phyloP scores from a whole-genome alignment of 192 early-diverging fungal species.

The Coemansia reversa region DNA sequence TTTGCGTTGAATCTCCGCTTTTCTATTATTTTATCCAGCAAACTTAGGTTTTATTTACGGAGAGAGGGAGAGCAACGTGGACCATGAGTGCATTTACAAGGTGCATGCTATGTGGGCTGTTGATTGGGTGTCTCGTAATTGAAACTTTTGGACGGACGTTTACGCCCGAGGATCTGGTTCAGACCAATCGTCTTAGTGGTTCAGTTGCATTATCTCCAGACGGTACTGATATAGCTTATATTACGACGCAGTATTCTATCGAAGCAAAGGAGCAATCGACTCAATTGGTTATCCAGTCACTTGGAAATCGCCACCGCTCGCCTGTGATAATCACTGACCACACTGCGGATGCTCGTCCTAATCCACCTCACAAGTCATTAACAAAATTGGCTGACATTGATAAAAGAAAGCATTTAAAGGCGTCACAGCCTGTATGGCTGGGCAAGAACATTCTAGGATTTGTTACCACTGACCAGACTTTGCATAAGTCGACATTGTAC shows the following conservation, averaged over 20 bases:
- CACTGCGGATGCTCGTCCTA: conserved; percentile 32
- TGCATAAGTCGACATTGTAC: conserved; percentile 50
- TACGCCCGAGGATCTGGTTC: conserved; percentile 63
- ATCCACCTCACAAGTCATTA: conserved; percentile 13
- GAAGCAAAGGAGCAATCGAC: conserved; percentile 57
- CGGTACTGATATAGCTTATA: conserved; percentile 56
- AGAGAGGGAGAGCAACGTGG: neutral
- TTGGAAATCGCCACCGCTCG: conserved; percentile 5
- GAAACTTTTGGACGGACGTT: conserved; percentile 46
- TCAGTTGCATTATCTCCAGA: conserved; percentile 56
- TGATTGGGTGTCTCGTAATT: conserved; percentile 20
- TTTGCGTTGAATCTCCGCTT: neutral
- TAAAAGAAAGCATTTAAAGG: conserved; percentile 17
- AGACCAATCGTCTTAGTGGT: conserved; percentile 60
- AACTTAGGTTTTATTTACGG: too few relatives aligned
- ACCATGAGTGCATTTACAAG: conserved; percentile 5
- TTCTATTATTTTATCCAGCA: conserved; percentile 3
- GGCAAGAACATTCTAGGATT: conserved; percentile 33
- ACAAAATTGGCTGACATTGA: neutral
- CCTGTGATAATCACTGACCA: conserved; percentile 11
- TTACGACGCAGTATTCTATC: conserved; percentile 62
- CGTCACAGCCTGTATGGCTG: conserved; percentile 53
- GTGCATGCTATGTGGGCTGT: conserved; percentile 17
- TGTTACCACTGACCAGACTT: conserved; percentile 19
- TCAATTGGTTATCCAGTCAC: conserved; percentile 41